Conservation (phyloP, 2,329 filamentous ascomycete genomes). For the Ophiostoma montium region DNA sequence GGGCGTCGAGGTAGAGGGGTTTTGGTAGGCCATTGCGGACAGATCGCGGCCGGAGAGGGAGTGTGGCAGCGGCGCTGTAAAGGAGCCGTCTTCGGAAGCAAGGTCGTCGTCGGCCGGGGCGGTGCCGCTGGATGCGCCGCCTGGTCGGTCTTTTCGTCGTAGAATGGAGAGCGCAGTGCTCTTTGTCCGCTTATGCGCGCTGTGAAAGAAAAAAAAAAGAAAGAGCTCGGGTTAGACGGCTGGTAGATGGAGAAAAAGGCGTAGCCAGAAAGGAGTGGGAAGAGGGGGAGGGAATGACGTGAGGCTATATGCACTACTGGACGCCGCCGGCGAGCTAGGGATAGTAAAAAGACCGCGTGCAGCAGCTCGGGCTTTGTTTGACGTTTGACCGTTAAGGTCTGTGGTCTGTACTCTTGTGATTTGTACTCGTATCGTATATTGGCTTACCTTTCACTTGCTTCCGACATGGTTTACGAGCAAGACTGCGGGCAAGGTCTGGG, state of each 20-base stretch:
- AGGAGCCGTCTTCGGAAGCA: constrained; percentile 32
- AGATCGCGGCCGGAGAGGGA: constrained; percentile 14
- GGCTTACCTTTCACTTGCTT: constrained; percentile 19
- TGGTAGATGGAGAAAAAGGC: not conserved
- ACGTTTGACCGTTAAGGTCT: too few species aligned
- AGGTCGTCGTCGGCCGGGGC: constrained; percentile 31
- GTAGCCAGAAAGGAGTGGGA: not conserved
- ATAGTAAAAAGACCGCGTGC: too few species aligned
- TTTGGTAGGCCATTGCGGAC: constrained; percentile 10
- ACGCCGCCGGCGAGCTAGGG: too few species aligned
- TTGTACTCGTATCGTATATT: too few species aligned
- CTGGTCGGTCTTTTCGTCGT: constrained; percentile 31
- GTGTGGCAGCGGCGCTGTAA: constrained; percentile 14
- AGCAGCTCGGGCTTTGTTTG: too few species aligned
- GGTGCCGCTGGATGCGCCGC: constrained; percentile 33
- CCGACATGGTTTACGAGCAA: constrained; percentile 16
- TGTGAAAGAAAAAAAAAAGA: not conserved
- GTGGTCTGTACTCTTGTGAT: too few species aligned
- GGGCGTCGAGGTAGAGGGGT: constrained; percentile 11
- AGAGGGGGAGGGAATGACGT: not conserved
- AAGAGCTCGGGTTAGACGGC: not conserved
- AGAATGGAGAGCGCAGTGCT: constrained; percentile 39
- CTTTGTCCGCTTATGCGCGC: constrained; percentile 38
- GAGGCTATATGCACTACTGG: not conserved
- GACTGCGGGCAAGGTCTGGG: not conserved